These are phyloP conservation scores for Stephania japonica DNA, from an alignment of 164 flowering plant species.

Conservation along the genomic window DNA sequence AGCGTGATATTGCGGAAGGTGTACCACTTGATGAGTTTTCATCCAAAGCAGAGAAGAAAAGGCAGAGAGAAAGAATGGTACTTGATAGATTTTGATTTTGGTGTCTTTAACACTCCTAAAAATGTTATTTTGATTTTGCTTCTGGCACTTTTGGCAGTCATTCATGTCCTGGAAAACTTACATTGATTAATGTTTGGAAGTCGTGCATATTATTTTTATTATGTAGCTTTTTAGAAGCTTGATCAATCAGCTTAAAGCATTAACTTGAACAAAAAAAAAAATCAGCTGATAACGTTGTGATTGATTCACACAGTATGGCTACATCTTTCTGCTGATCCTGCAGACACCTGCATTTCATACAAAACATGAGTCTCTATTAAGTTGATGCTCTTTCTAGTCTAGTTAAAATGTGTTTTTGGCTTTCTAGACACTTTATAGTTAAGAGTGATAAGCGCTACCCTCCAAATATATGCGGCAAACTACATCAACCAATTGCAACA, in stretches of 20 bases:
- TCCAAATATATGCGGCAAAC: background rate
- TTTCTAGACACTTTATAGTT: no score
- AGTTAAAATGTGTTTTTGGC: no score
- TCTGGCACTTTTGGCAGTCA: background rate
- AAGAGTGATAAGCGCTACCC: no score
- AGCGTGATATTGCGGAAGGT: constrained; percentile 73
- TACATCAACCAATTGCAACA: background rate
- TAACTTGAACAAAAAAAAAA: no score
- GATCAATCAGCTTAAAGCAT: background rate
- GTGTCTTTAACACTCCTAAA: background rate
- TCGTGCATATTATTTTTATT: background rate
- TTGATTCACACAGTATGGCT: background rate
- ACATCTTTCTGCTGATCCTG: background rate
- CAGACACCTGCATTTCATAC: no score
- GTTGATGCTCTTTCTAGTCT: no score
- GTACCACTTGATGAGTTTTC: constrained; percentile 60
- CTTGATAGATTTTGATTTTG: background rate
- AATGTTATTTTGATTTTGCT: background rate
- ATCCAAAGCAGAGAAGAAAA: constrained; percentile 65
- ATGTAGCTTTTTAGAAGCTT: background rate
- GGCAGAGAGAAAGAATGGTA: constrained; percentile 84
- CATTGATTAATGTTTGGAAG: background rate
- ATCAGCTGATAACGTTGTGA: background rate
- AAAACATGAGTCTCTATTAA: no score
- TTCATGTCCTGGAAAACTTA: background rate